Percentiles rank a stretch among this genome's conserved stretches.
Evolutionary conservation across 2,329 filamentous ascomycete genomes (phyloP).

Genomic region (Fusarium odoratissimum): DNA sequence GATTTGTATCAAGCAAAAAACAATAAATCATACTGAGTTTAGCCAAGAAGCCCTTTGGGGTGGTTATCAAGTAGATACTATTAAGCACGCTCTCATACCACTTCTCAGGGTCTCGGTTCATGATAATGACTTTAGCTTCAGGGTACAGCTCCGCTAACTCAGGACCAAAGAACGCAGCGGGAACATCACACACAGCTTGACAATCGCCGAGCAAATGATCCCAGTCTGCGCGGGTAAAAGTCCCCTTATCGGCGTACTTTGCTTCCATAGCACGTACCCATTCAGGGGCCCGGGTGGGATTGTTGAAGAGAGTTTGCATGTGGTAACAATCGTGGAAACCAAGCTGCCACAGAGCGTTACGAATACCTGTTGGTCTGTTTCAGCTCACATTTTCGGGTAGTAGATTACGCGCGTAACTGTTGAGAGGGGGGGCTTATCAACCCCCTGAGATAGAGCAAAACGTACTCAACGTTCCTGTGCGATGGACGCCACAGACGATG

Average conservation of each 20-base stretch:
- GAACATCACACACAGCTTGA: slow-evolving; percentile 66
- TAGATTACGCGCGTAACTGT: neutral
- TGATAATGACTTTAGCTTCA: slow-evolving; percentile 54
- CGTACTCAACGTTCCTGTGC: slow-evolving; percentile 54
- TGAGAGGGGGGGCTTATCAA: neutral
- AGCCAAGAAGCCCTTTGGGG: slow-evolving; percentile 31
- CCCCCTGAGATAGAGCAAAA: slow-evolving; percentile 3
- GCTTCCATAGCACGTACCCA: slow-evolving; percentile 50
- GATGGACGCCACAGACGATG: slow-evolving; percentile 54
- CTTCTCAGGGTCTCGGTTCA: slow-evolving; percentile 54
- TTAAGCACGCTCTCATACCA: slow-evolving; percentile 49
- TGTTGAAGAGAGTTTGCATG: slow-evolving; percentile 48
- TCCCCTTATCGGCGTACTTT: slow-evolving; percentile 48
- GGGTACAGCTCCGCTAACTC: slow-evolving; percentile 51
- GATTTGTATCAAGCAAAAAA: slow-evolving; percentile 42
- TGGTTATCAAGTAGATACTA: slow-evolving; percentile 48
- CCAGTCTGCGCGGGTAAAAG: slow-evolving; percentile 55
- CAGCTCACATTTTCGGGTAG: neutral
- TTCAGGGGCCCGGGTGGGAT: slow-evolving; percentile 41
- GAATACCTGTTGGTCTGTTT: slow-evolving; percentile 46
- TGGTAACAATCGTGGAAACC: slow-evolving; percentile 54
- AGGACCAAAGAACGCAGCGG: slow-evolving; percentile 63
- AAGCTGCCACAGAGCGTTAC: slow-evolving; percentile 49
- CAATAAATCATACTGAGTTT: slow-evolving; percentile 48
- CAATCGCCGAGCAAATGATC: slow-evolving; percentile 58